Base-by-base conservation (phyloP, 768 basidiomycete species). In the Lentinula edodes region DNA sequence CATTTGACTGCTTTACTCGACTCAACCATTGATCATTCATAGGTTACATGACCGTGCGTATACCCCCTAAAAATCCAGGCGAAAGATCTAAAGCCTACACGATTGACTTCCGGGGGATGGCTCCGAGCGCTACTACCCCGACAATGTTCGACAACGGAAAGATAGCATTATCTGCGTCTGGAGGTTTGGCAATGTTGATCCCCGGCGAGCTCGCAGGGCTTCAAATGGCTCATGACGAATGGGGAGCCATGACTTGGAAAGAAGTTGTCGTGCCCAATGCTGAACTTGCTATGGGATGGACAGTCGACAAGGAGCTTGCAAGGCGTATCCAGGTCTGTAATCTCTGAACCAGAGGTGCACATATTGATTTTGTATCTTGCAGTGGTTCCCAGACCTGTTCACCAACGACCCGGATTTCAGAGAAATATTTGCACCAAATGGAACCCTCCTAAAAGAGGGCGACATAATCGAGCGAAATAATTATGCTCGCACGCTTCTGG, bases 201-300 rank as follows among this genome's bases (percentile, higher is more conserved):
- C 89, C 89, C 0, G 84, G 89, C 10, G 89, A 90, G 70, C 71
- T 90, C 52, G 78, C 83, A n/a, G 89, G 88, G 7, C 75, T 90
- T 55, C 80, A 83, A 64, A 81, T 78, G 65, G 86, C 85, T 0
- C 85, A 88, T 66, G 69, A 73, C 42, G 76, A 79, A 18, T 89
- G 87, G 77, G 89, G 88, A 0, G 76, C 70, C 18, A 20, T 48
- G 46, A 20, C 8, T 9, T 20, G 46, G 46, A 48, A 48, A 23
- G 46, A 48, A 12, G 74, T 91, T 8, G 83, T 92, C 45, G 70
- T 78, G 63, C 90, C 90, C 1, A 81, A 77, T 16, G 81, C 80
- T 3, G 72, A 83, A 10, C 72, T 91, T 1, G 89, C 90, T 15
- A 69, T 71, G 34, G 83, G 82, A 7, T 88, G 84, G 83, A 74